Evolutionary conservation across 352 stramenopile genomes (phyloP), one percentile per base, ranked within the genome.

Genomic region (Globisporangium carolinianum): DNA sequence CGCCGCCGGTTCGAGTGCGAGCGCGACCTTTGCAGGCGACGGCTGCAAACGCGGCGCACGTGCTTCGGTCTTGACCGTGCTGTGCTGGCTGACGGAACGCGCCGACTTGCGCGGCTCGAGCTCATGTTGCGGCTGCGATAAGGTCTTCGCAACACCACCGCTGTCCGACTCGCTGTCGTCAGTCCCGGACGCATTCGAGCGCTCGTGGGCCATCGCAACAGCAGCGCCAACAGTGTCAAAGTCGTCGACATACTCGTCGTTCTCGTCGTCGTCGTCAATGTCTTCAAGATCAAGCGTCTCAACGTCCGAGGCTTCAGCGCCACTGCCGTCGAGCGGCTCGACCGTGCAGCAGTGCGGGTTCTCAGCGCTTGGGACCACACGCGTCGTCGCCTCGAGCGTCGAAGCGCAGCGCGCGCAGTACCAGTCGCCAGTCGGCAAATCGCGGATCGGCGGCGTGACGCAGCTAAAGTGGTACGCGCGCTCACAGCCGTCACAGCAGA

Each of bases 381-480:
- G 52, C 14, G 57, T 15, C 10, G 37, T 66, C 37, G 63, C 63
- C 36, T 57, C 65, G 18, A 79, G 38, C 12, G 67, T 62, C 7
- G 47, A 10, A 4, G 69, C 62, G 53, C 79, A 89, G 38, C 71
- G 46, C 18, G 45, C 24, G 49, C 80, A 90, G 54, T 76, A 90
- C 77, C 77, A 90, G 58, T 91, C 78, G 57, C 71, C 66, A 47
- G 69, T 70, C 14, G 70, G 73, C 35, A 83, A 45, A 56, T 79
- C 73, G 18, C 73, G 68, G 55, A 88, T 87, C 48, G 77, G 75
- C 18, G 79, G 73, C 14, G 76, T 73, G n/a, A 86, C 76, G 57
- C 80, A 90, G 53, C 72, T 83, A 42, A 87, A 78, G 49, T 90
- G 80, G 50, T 83, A 90, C 36, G 80, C 78, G 53, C 80, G 80